These are phyloP conservation scores for Alternaria arborescens DNA, from an alignment of 2,329 filamentous ascomycete genomes.

Conservation along the genomic window DNA sequence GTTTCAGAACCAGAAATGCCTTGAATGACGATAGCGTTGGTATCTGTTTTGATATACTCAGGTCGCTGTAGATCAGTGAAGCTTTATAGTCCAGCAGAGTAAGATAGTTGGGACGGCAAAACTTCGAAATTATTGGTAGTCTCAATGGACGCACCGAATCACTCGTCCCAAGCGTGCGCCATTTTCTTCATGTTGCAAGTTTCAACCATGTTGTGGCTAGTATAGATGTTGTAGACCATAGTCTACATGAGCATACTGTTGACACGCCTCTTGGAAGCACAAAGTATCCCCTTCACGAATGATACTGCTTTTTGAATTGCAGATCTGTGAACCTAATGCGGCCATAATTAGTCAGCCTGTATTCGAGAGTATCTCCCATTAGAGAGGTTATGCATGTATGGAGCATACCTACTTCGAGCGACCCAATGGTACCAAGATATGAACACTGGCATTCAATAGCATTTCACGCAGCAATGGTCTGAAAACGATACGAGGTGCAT, in stretches of 20 bases:
- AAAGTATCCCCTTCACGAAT: not conserved
- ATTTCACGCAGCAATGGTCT: not conserved
- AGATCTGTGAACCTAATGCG: not conserved
- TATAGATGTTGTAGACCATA: conserved; percentile 10
- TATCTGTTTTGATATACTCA: not conserved
- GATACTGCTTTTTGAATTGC: not conserved
- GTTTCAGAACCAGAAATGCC: not conserved
- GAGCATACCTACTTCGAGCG: not conserved
- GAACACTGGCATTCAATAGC: not conserved
- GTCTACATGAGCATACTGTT: not conserved
- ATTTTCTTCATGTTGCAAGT: conserved; percentile 6
- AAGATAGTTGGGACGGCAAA: not conserved
- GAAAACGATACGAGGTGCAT: not conserved
- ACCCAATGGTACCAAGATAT: not conserved
- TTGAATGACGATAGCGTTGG: not conserved
- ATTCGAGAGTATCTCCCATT: not conserved
- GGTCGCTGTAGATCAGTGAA: not conserved
- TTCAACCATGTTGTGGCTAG: conserved; percentile 5
- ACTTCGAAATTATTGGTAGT: not conserved
- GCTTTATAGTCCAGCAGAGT: not conserved
- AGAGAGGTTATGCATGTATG: not conserved
- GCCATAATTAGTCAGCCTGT: not conserved
- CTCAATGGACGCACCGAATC: not conserved
- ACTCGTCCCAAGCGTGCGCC: not conserved
- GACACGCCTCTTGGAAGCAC: not conserved